phyloP scores from a whole-genome alignment of 371 early-diverging fungal genomes.

The Nematocida major region DNA sequence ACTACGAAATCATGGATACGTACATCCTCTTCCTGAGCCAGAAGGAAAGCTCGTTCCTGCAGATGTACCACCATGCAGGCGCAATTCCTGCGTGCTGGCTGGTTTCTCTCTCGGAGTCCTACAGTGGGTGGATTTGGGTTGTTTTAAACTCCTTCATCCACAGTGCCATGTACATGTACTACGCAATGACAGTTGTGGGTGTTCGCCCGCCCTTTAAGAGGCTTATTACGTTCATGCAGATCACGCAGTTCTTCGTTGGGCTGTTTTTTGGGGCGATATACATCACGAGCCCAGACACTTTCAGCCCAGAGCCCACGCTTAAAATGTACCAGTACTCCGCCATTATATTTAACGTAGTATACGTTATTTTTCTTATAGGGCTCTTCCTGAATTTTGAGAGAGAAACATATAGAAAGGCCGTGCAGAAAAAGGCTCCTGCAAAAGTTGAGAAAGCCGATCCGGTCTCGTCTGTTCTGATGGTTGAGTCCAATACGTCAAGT shows the following conservation, averaged over 20 bases:
- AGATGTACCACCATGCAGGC: conserved; percentile 59
- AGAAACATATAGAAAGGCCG: conserved; percentile 35
- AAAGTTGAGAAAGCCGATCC: neutral
- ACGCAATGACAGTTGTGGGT: conserved; percentile 39
- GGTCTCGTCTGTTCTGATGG: neutral
- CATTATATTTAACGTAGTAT: conserved; percentile 45
- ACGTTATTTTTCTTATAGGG: conserved; percentile 46
- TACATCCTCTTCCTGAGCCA: conserved; percentile 43
- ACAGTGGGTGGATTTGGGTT: conserved; percentile 56
- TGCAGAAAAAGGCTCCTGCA: neutral
- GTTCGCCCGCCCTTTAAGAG: conserved; percentile 50
- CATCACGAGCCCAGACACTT: conserved; percentile 11
- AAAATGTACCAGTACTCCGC: conserved; percentile 39
- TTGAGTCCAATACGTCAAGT: neutral
- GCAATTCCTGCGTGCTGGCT: conserved; percentile 57
- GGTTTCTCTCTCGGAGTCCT: conserved; percentile 25
- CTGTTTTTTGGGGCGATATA: conserved; percentile 20
- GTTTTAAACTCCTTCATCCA: conserved; percentile 58
- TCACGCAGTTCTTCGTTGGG: conserved; percentile 54
- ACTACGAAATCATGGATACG: conserved; percentile 55
- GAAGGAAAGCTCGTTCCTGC: conserved; percentile 53
- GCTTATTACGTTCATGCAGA: conserved; percentile 56
- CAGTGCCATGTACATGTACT: conserved; percentile 57
- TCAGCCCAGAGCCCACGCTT: conserved; percentile 19
- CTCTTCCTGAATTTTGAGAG: conserved; percentile 50